Base-by-base conservation (phyloP, 345 rosid genomes). In the Geranium rotundifolium region DNA sequence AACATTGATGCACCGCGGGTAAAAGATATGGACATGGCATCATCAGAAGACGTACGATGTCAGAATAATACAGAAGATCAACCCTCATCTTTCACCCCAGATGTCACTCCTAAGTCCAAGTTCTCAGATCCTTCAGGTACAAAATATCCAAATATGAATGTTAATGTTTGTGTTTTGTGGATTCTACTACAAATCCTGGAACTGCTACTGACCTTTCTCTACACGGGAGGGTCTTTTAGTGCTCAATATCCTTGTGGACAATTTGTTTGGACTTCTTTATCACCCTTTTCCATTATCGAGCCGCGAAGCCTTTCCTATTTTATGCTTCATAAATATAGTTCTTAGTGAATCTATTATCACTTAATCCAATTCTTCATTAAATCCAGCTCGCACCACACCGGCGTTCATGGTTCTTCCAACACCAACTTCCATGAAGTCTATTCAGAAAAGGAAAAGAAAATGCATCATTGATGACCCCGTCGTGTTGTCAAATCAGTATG, bases 401-500 rank as follows among this genome's bases (percentile, higher is more conserved):
- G 81, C 77, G 58, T 71, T 76, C 66, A 65, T 70, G 58, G 61
- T 75, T 73, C 71, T 92, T 62, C 78, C 64, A 60, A 89, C 93
- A 1, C 93, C 96, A 23, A 81, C 86, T 46, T 60, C 75, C 20
- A 86, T 73, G 78, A 96, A 92, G 73, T 66, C 64, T 69, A 57
- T 74, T 58, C 81, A 67, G 64, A 64, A 66, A 59, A 75, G 80
- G 73, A 85, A 85, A 72, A 74, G 90, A 63, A 85, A 81, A 69
- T 84, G 86, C 72, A 23, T 81, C 34, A 71, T 69, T 37, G 98
- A 92, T 71, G 84, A 85, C 54, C 65, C 71, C 58, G 71, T 77
- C 19, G 67, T 81, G 54, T 76, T 87, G 73, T 80, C 95, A 19
- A 92, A 79, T 71, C 64, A 65, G 98, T 92, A 87, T 74, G 89